Evolutionary conservation across 2,329 filamentous ascomycete species (phyloP), one percentile per base, ranked within the genome.

Genomic region (Cordyceps javanica): DNA sequence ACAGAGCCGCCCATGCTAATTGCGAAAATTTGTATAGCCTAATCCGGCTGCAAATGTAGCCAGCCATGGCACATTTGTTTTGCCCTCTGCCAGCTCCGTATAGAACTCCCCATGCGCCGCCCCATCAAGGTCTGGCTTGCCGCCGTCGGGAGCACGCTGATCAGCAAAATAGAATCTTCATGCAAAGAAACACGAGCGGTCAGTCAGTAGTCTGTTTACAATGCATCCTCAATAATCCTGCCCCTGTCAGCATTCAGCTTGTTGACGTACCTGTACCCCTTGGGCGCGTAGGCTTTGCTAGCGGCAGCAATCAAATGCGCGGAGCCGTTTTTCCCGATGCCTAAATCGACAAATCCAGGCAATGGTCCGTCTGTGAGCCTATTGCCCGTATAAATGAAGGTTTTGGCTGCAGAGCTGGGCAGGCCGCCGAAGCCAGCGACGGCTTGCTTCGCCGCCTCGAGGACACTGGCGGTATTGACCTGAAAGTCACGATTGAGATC

Each of bases 251-350:
- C 5, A 39, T 39, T 50, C 36, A 41, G 36, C 28, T 23, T 8
- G 19, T n/a, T 45, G 51, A 36, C 28, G 51, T 44, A 25, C 51
- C 51, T 21, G 21, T 34, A 28, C 14, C 9, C 39, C 51, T 26
- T 45, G 28, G 51, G 51, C 51, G 51, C 39, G 21, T 54, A 54
- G 39, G 51, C 51, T 11, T 44, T 19, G 25, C 50, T 53, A 42
- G 50, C 19, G 38, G 50, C 38, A 6, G 38, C 50, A 34, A 53
- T 44, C 38, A 42, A 25, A 16, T 53, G 50, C 11, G 38, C 50
- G 2, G 38, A 23, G 36, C 25, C 25, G 6, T 19, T 42, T 11
- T 32, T 39, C 2, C 36, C 36, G 42, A 42, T 53, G 16, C 50
- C 38, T 6, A 41, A 42, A 42, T 16, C 34, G 2, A 30, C 11